These are phyloP conservation scores for Aspergillus funiculosus DNA, from an alignment of 495 filamentous ascomycete genomes.

Conservation along the genomic window DNA sequence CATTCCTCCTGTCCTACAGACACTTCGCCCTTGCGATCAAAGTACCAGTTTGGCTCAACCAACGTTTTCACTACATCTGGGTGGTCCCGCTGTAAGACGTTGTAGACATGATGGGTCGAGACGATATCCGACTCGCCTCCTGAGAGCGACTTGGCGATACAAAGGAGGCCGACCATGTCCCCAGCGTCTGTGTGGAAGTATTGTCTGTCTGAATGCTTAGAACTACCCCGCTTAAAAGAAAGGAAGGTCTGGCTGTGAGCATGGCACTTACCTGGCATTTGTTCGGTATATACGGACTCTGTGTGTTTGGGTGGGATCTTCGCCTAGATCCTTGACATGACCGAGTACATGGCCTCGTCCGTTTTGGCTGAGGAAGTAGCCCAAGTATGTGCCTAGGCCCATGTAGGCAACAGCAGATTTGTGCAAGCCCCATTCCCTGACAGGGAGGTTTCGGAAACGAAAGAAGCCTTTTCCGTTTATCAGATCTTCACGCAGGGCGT, in stretches of 20 bases:
- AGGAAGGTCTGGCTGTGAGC: too few relatives aligned
- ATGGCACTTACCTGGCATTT: conserved; percentile 60
- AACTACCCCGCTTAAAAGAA: too few relatives aligned
- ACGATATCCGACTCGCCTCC: conserved; percentile 51
- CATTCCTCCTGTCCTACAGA: conserved; percentile 67
- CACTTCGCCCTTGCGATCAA: conserved; percentile 85
- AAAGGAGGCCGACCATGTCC: conserved; percentile 54
- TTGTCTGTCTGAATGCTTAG: conserved; percentile 37
- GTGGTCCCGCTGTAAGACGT: conserved; percentile 60
- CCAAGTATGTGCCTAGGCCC: conserved; percentile 77
- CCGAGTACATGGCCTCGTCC: conserved; percentile 78
- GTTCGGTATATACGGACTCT: conserved; percentile 84
- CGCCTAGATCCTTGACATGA: conserved; percentile 85
- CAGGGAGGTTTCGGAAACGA: conserved; percentile 76
- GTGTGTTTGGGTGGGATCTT: conserved; percentile 73
- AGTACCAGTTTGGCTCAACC: conserved; percentile 78
- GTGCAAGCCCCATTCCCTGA: conserved; percentile 62
- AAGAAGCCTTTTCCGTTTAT: conserved; percentile 83
- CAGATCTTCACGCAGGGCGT: conserved; percentile 57
- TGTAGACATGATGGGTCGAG: conserved; percentile 66
- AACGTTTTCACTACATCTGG: conserved; percentile 70
- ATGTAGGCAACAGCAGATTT: conserved; percentile 85
- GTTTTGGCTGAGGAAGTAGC: conserved; percentile 83
- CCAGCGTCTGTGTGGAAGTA: conserved; percentile 62
- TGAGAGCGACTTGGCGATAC: conserved; percentile 39